These are phyloP conservation scores for Ammopiptanthus mongolicus DNA, from an alignment of 306 rosid species.

Conservation along the genomic window DNA sequence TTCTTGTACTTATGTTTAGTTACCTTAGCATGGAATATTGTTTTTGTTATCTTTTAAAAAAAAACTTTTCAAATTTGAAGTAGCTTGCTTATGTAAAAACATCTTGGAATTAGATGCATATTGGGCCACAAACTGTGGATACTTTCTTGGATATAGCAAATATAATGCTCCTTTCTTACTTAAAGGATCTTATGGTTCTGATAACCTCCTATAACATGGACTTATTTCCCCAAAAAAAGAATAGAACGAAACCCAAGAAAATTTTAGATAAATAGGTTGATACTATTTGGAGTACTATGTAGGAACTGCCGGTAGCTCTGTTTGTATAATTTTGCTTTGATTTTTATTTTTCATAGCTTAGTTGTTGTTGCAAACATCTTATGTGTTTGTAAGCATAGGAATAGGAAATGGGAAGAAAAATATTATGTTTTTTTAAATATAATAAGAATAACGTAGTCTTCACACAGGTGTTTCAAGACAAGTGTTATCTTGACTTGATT, in stretches of 20 bases:
- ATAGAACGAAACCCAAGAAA: not conserved
- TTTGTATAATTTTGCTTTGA: not conserved
- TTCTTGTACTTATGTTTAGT: not conserved
- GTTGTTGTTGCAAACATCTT: not conserved
- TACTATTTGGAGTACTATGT: not conserved
- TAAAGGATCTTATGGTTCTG: not conserved
- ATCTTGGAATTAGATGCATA: not conserved
- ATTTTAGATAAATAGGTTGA: not conserved
- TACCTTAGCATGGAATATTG: not conserved
- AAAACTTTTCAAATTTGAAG: constrained; percentile 2
- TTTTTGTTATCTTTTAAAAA: not conserved
- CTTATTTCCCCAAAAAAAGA: not conserved
- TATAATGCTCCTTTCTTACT: not conserved
- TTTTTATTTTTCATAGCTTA: not conserved
- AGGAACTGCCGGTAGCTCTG: not conserved
- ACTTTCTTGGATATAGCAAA: not conserved
- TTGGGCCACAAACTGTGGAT: not conserved
- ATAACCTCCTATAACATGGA: not conserved
- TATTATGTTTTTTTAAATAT: not conserved
- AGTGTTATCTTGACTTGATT: not conserved
- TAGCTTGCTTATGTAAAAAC: not conserved
- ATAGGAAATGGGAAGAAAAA: not conserved
- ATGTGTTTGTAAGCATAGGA: not conserved
- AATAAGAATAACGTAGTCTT: not conserved
- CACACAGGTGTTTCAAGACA: not conserved